Conservation (phyloP, 345 rosid species). For the Eucalyptus erythrocorys region DNA sequence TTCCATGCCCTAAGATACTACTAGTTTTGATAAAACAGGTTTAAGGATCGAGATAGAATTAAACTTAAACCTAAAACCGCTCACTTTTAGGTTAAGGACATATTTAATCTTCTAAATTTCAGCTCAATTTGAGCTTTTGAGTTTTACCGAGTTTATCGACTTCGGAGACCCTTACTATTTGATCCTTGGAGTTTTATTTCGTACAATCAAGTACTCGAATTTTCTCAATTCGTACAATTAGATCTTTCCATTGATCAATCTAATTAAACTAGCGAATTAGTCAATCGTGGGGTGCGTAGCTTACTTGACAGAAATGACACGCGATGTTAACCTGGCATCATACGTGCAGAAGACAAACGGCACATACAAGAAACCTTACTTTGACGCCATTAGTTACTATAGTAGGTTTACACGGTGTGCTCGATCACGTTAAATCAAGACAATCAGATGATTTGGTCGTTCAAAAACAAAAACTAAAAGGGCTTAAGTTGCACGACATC, state of each 20-base stretch:
- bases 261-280: neutral
- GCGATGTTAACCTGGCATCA: neutral
- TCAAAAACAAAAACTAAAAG: neutral
- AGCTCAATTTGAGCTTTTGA: neutral
- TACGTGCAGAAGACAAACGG: neutral
- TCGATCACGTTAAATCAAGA: neutral
- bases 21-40: too few relatives aligned
- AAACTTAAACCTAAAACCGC: too few relatives aligned
- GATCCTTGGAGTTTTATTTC: neutral
- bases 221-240: neutral
- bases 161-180: accelerated
- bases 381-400: neutral
- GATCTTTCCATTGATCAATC: too few relatives aligned
- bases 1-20: too few relatives aligned
- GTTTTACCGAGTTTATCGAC: neutral
- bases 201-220: neutral
- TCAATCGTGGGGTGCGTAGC: neutral
- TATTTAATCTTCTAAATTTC: neutral
- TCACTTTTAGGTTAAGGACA: neutral
- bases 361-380: neutral
- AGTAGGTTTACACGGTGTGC: too few relatives aligned
- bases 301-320: neutral
- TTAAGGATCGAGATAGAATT: too few relatives aligned
- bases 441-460: neutral
- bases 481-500: neutral